A percentile compares a stretch with the other conserved stretches of the same genome.
phyloP scores from a whole-genome alignment of 148 eudicot genomes.

The Pouteria glomerata region DNA sequence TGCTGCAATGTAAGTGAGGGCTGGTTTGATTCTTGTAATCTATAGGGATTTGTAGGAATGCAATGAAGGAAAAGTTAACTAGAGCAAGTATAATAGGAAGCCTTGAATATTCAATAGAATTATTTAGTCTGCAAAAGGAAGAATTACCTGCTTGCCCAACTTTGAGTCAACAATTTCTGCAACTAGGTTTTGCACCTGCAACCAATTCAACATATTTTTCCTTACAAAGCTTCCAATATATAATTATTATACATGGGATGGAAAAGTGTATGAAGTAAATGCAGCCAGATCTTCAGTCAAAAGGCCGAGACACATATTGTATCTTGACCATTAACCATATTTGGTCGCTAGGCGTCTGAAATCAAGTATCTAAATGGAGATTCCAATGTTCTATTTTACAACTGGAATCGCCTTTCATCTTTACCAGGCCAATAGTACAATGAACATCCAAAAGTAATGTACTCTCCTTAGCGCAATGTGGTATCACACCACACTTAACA shows the following conservation, averaged over 20 bases:
- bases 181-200: constrained; percentile 93
- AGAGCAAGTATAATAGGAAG: not conserved
- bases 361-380: too few species aligned
- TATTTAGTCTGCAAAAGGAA: not conserved
- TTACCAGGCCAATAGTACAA: too few species aligned
- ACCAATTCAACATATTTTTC: constrained; percentile 1
- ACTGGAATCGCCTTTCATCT: too few species aligned
- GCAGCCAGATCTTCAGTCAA: not conserved
- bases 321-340: not conserved
- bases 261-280: not conserved
- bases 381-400: too few species aligned
- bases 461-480: too few species aligned
- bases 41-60: constrained; percentile 23
- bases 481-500: too few species aligned
- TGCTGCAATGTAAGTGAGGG: constrained; percentile 77
- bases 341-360: too few species aligned
- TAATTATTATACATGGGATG: too few species aligned
- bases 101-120: not conserved
- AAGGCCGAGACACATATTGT: not conserved
- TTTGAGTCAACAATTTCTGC: constrained; percentile 92
- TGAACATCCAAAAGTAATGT: too few species aligned
- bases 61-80: not conserved
- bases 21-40: constrained; percentile 74
- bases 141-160: constrained; percentile 86
- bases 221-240: not conserved